phyloP scores from a whole-genome alignment of 2,329 filamentous ascomycete species.

The Ceratocystis huliohia region DNA sequence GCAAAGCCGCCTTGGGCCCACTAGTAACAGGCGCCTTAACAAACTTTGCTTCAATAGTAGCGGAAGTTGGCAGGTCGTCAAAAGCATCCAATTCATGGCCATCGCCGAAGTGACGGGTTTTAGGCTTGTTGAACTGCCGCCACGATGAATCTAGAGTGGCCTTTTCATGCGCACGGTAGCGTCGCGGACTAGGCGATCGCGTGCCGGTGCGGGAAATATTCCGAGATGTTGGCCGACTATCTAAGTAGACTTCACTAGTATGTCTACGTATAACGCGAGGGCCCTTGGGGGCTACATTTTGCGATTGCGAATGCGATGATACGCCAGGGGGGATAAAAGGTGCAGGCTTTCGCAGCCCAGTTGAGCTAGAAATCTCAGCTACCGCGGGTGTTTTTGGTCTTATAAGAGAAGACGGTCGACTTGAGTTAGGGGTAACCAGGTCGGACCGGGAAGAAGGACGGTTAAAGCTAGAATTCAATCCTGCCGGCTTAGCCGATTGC shows the following conservation, averaged over 20 bases:
- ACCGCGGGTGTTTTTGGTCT: slow-evolving; percentile 64
- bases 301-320: slow-evolving; percentile 57
- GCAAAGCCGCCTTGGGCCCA: slow-evolving; percentile 50
- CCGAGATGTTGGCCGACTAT: slow-evolving; percentile 45
- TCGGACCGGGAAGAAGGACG: slow-evolving; percentile 34
- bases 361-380: slow-evolving; percentile 27
- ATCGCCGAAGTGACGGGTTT: slow-evolving; percentile 57
- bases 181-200: slow-evolving; percentile 48
- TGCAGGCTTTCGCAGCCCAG: slow-evolving; percentile 40
- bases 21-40: slow-evolving; percentile 64
- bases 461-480: slow-evolving; percentile 39
- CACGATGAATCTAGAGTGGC: slow-evolving; percentile 22
- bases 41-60: slow-evolving; percentile 66
- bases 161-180: slow-evolving; percentile 26
- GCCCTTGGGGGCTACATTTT: slow-evolving; percentile 61
- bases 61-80: slow-evolving; percentile 86
- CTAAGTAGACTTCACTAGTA: slow-evolving; percentile 60
- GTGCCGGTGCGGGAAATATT: slow-evolving; percentile 45
- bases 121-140: slow-evolving; percentile 22
- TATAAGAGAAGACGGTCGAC: slow-evolving; percentile 27
- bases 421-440: slow-evolving; percentile 3
- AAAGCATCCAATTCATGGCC: slow-evolving; percentile 86
- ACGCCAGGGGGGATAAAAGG: slow-evolving; percentile 69
- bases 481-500: slow-evolving; percentile 37
- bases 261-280: slow-evolving; percentile 61